These are phyloP conservation scores for Coccomyxa sp. DNA, from an alignment of 139 green algal species.

Conservation along the genomic window DNA sequence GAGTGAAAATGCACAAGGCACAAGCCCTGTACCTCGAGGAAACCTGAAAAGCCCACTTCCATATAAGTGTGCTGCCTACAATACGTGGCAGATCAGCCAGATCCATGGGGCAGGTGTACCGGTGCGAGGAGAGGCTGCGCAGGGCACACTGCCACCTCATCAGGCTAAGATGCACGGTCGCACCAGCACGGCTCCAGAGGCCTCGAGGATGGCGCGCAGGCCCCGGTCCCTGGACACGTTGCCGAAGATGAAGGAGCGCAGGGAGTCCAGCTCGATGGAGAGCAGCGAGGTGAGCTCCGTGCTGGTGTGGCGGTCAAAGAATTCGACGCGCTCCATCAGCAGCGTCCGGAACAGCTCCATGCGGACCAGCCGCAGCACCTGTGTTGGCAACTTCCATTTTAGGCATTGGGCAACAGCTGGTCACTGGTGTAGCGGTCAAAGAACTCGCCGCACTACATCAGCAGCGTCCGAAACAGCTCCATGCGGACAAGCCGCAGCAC, in stretches of 20 bases:
- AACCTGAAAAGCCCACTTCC: no score
- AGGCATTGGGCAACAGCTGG: no score
- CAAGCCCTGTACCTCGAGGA: no score
- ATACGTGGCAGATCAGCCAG: no score
- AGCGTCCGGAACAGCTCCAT: slow-evolving; percentile 79
- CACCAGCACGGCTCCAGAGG: slow-evolving; percentile 47
- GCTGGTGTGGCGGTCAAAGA: slow-evolving; percentile 52
- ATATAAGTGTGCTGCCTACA: no score
- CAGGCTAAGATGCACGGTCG: no score
- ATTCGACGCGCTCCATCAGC: slow-evolving; percentile 71
- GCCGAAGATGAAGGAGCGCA: slow-evolving; percentile 78
- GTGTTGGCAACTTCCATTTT: no score
- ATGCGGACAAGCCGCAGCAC: slow-evolving; percentile 55
- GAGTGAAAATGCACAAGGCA: no score
- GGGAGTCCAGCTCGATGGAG: slow-evolving; percentile 71
- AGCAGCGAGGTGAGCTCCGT: slow-evolving; percentile 72
- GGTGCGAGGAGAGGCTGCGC: no score
- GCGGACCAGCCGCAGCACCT: slow-evolving; percentile 54
- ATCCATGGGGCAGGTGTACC: no score
- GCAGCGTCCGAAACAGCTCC: slow-evolving; percentile 78
- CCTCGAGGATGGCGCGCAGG: slow-evolving; percentile 67
- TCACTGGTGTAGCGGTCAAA: neutral
- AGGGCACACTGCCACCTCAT: no score
- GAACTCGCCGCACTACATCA: slow-evolving; percentile 53
- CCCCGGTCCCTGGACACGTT: slow-evolving; percentile 77